phyloP scores from a whole-genome alignment of 73 alveolate genomes.

The Symbiodinium pilosum region DNA sequence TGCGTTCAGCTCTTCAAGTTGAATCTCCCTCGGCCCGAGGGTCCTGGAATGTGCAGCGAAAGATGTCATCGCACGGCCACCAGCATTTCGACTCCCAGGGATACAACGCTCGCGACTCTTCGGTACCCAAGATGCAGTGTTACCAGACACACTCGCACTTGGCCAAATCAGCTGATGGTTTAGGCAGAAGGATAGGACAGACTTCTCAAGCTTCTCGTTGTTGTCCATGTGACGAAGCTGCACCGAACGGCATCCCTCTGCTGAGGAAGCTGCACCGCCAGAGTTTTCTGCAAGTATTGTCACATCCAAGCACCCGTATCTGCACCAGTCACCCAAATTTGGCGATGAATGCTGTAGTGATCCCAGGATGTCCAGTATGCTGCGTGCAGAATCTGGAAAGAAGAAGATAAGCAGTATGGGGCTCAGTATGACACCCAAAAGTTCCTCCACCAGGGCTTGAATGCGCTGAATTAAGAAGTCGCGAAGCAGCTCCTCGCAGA shows the following conservation, averaged over 20 bases:
- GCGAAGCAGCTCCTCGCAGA: slow-evolving; percentile 31
- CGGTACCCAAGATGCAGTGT: neutral
- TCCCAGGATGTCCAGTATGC: slow-evolving; percentile 1
- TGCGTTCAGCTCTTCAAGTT: neutral
- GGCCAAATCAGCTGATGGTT: slow-evolving; percentile 70
- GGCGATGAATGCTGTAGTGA: slow-evolving; percentile 32
- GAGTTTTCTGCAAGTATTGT: neutral
- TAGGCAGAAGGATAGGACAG: slow-evolving; percentile 39
- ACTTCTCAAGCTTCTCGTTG: slow-evolving; percentile 51
- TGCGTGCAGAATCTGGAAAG: slow-evolving; percentile 24
- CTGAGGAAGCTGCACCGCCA: slow-evolving; percentile 1
- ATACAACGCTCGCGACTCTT: neutral
- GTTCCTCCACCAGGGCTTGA: slow-evolving; percentile 74
- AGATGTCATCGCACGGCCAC: neutral
- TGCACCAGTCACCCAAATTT: slow-evolving; percentile 61
- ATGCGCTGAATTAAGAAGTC: slow-evolving; percentile 63
- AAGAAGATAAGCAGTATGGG: slow-evolving; percentile 23
- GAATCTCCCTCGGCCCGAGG: neutral
- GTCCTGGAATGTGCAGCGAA: neutral
- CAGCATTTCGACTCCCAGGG: neutral
- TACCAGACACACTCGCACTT: neutral
- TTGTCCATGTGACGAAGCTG: neutral
- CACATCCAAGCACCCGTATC: slow-evolving; percentile 52
- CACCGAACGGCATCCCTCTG: neutral
- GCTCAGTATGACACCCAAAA: slow-evolving; percentile 51